These are phyloP conservation scores for Pestalotiopsis sp. DNA, from an alignment of 2,329 filamentous ascomycete genomes.

Conservation along the genomic window DNA sequence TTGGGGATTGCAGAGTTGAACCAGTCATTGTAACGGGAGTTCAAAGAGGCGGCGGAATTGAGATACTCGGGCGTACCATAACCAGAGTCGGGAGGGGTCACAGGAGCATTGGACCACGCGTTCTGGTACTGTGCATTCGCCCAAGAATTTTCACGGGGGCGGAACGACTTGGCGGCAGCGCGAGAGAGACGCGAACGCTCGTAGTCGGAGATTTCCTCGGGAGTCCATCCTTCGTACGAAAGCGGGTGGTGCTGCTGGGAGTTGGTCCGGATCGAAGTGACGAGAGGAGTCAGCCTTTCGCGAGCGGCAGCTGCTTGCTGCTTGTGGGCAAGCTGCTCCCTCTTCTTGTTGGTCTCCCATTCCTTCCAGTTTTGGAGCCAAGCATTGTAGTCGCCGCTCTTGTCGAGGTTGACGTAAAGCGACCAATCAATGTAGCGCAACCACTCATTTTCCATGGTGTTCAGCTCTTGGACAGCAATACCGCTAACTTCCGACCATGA, in stretches of 20 bases:
- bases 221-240: conserved; percentile 49
- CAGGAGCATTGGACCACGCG: conserved; percentile 44
- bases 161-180: conserved; percentile 36
- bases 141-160: conserved; percentile 48
- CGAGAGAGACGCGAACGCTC: conserved; percentile 42
- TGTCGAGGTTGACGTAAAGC: conserved; percentile 82
- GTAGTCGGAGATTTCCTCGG: conserved; percentile 59
- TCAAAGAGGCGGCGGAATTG: conserved; percentile 56
- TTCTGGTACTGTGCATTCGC: conserved; percentile 38
- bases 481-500: conserved; percentile 96
- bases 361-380: conserved; percentile 65
- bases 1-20: conserved; percentile 43
- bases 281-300: conserved; percentile 51
- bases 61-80: conserved; percentile 64
- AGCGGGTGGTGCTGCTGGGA: conserved; percentile 38
- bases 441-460: conserved; percentile 87
- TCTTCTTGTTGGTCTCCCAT: conserved; percentile 58
- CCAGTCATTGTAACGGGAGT: conserved; percentile 61
- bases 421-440: conserved; percentile 80
- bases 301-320: conserved; percentile 44
- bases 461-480: conserved; percentile 82
- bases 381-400: conserved; percentile 70
- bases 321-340: conserved; percentile 25
- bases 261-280: conserved; percentile 38
- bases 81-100: conserved; percentile 64